phyloP scores from a whole-genome alignment of 208 protist genomes.

The Vickermania spadyakhi region DNA sequence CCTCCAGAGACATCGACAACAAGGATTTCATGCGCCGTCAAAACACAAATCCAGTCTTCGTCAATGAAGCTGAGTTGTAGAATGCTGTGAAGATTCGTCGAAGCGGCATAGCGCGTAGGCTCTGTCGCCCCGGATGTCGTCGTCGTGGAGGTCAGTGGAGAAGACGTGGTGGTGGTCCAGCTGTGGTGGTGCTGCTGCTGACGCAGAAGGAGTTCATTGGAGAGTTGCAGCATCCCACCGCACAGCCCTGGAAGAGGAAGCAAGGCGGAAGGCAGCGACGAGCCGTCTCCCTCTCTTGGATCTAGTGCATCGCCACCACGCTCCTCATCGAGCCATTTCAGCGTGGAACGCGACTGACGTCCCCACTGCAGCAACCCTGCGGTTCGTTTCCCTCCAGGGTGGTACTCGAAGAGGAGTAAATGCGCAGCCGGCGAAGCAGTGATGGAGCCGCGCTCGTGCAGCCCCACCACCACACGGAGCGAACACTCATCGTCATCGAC shows the following conservation, averaged over 20 bases:
- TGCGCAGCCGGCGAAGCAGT: not conserved
- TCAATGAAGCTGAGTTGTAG: not conserved
- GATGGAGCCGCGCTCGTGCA: not conserved
- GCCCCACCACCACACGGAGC: not conserved
- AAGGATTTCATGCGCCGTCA: not conserved
- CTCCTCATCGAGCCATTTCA: not conserved
- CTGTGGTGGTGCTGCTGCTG: not conserved
- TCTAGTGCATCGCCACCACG: not conserved
- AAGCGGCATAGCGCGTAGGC: too few relatives aligned
- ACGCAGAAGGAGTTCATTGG: not conserved
- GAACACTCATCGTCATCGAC: not conserved
- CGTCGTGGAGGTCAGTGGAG: not conserved
- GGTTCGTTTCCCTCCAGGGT: not conserved
- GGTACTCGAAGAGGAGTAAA: not conserved
- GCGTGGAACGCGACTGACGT: not conserved
- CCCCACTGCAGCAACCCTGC: not conserved
- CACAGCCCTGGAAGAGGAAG: not conserved
- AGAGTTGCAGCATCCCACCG: not conserved
- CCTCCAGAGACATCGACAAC: not conserved
- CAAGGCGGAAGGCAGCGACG: not conserved
- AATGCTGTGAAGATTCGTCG: not conserved
- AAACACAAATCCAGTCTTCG: not conserved
- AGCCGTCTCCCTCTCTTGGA: too few relatives aligned
- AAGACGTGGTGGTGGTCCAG: too few relatives aligned
- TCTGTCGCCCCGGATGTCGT: too few relatives aligned